Evolutionary conservation across 164 flowering plant genomes (phyloP).

Genomic region (Aristolochia contorta): DNA sequence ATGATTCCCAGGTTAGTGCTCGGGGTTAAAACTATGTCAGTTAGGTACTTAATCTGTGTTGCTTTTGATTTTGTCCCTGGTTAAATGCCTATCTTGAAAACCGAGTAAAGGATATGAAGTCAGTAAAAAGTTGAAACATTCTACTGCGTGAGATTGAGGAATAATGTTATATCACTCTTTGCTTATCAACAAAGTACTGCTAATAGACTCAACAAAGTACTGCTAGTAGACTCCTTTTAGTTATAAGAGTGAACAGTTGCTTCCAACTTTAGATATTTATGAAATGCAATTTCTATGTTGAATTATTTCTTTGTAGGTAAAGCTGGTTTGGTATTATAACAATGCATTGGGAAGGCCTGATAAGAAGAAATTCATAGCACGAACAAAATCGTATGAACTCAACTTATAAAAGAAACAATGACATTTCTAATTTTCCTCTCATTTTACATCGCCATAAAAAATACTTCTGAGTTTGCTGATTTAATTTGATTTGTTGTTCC

Average conservation of each 20-base stretch:
- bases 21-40: not conserved
- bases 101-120: too few relatives aligned
- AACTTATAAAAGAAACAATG: not conserved
- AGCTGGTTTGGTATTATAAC: constrained; percentile 96
- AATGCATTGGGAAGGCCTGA: constrained; percentile 94
- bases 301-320: constrained; percentile 50
- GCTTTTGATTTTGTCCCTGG: too few relatives aligned
- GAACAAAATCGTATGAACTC: constrained; percentile 61
- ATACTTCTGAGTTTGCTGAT: not conserved
- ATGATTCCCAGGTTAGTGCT: constrained; percentile 72
- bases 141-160: too few relatives aligned
- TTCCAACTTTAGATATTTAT: too few relatives aligned
- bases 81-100: too few relatives aligned
- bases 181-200: too few relatives aligned
- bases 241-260: too few relatives aligned
- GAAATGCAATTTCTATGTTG: not conserved
- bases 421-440: not conserved
- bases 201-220: too few relatives aligned
- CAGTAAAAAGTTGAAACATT: too few relatives aligned
- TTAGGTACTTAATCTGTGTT: not conserved
- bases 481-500: constrained; percentile 12
- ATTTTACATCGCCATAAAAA: not conserved
- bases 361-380: constrained; percentile 93
- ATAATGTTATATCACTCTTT: too few relatives aligned
- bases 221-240: too few relatives aligned